Percentiles rank a stretch among this genome's conserved stretches.
These are phyloP conservation scores for Blastocrithidia nonstop DNA, from an alignment of 208 protist genomes.

Conservation along the genomic window DNA sequence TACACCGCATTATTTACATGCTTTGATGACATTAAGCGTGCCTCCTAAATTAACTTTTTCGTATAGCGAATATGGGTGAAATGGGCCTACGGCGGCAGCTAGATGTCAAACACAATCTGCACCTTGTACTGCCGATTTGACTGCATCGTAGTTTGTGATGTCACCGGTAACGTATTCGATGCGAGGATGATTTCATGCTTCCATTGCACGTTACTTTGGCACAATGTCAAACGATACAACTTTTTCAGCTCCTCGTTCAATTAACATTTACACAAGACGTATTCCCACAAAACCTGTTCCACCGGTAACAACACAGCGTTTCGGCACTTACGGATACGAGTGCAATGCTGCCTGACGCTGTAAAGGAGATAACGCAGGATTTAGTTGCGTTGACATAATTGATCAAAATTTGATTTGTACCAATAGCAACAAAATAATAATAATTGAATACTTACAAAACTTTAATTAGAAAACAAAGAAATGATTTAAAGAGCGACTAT, in stretches of 20 bases:
- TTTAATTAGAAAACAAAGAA: constrained; percentile 2
- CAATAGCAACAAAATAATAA: not conserved
- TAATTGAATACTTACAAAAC: constrained; percentile 2
- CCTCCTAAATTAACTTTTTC: constrained; percentile 84
- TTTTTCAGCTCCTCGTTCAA: constrained; percentile 85
- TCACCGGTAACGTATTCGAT: constrained; percentile 88
- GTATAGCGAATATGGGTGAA: constrained; percentile 83
- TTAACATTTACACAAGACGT: constrained; percentile 91
- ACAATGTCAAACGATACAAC: constrained; percentile 88
- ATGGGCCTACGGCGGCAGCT: constrained; percentile 88
- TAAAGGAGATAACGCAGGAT: constrained; percentile 41
- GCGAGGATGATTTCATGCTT: constrained; percentile 49
- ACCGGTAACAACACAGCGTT: constrained; percentile 84
- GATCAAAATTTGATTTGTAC: no score
- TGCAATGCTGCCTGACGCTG: constrained; percentile 36
- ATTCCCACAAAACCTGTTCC: constrained; percentile 91
- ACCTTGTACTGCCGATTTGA: constrained; percentile 62
- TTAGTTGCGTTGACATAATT: constrained; percentile 13
- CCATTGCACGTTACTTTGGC: constrained; percentile 23
- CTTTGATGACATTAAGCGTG: constrained; percentile 88
- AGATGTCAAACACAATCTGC: constrained; percentile 91
- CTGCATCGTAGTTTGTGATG: constrained; percentile 65
- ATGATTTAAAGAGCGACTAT: constrained; percentile 1
- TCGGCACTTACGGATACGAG: constrained; percentile 63
- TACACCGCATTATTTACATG: constrained; percentile 80